A percentile compares a stretch with the other conserved stretches of the same genome.
Evolutionary conservation across 176 grass and related monocot species (phyloP).

Genomic region (Tillandsia leiboldiana): DNA sequence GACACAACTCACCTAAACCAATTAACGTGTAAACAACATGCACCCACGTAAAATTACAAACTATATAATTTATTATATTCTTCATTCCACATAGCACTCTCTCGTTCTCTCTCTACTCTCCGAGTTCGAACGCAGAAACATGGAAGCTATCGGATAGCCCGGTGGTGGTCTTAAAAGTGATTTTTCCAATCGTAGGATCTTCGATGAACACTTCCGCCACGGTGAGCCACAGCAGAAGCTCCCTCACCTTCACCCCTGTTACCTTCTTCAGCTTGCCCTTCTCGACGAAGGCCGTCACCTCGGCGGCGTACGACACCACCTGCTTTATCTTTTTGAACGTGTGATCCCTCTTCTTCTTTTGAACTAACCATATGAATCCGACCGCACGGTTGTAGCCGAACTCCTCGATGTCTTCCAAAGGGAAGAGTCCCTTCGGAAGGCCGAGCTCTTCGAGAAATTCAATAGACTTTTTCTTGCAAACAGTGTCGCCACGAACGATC

Average conservation of each 20-base stretch:
- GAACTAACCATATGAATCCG: too few species aligned
- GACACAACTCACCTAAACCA: too few species aligned
- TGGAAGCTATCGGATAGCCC: constrained; percentile 6
- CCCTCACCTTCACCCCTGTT: constrained; percentile 17
- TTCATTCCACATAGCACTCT: too few species aligned
- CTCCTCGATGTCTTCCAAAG: too few species aligned
- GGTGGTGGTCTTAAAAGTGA: too few species aligned
- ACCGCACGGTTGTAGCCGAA: too few species aligned
- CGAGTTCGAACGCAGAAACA: not conserved
- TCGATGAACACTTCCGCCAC: constrained; percentile 8
- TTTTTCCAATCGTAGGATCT: not conserved
- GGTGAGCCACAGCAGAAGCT: constrained; percentile 32
- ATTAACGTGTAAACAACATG: too few species aligned
- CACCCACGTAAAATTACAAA: too few species aligned
- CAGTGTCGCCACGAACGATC: not conserved
- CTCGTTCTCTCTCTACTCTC: too few species aligned
- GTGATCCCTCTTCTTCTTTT: constrained; percentile 24
- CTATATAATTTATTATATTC: too few species aligned
- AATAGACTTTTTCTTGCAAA: constrained; percentile 8
- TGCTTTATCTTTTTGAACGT: constrained; percentile 29
- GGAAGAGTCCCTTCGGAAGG: too few species aligned
- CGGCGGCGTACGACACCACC: too few species aligned
- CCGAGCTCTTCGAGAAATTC: constrained; percentile 7
- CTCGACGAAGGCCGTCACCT: not conserved
- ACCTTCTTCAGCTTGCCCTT: not conserved